phyloP scores from a whole-genome alignment of 495 filamentous ascomycete genomes.

The Aspergillus hancockii region DNA sequence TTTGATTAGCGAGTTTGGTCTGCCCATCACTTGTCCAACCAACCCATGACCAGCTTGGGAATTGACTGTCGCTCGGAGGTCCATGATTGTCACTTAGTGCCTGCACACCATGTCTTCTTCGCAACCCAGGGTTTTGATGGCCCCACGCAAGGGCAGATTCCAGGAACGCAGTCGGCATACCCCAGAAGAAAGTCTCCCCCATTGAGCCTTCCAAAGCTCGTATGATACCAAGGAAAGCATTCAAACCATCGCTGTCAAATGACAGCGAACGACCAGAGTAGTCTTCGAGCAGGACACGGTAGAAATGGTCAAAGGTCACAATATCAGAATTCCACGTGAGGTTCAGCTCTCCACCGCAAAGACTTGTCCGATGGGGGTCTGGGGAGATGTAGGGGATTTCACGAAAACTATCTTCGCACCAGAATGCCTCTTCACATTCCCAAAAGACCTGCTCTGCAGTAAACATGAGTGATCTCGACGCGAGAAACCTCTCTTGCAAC shows the following conservation, averaged over 20 bases:
- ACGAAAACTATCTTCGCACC: slow-evolving; percentile 1
- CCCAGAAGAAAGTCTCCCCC: not conserved
- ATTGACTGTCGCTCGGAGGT: not conserved
- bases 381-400: not conserved
- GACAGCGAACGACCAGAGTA: not conserved
- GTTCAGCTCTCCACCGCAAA: not conserved
- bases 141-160: slow-evolving; percentile 1
- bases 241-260: not conserved
- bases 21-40: not conserved
- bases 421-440: not conserved
- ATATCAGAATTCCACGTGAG: not conserved
- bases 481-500: not conserved
- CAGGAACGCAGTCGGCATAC: not conserved
- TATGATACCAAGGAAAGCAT: not conserved
- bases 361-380: not conserved
- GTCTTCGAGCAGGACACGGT: not conserved
- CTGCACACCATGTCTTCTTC: not conserved
- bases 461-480: not conserved
- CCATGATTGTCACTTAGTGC: not conserved
- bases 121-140: not conserved
- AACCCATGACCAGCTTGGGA: slow-evolving; percentile 1
- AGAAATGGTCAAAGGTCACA: not conserved
- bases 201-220: not conserved
- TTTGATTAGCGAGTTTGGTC: slow-evolving; percentile 1
- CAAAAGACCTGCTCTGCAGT: not conserved